phyloP scores from a whole-genome alignment of 1,139 yeast species.

The Suhomyces bribrorum region DNA sequence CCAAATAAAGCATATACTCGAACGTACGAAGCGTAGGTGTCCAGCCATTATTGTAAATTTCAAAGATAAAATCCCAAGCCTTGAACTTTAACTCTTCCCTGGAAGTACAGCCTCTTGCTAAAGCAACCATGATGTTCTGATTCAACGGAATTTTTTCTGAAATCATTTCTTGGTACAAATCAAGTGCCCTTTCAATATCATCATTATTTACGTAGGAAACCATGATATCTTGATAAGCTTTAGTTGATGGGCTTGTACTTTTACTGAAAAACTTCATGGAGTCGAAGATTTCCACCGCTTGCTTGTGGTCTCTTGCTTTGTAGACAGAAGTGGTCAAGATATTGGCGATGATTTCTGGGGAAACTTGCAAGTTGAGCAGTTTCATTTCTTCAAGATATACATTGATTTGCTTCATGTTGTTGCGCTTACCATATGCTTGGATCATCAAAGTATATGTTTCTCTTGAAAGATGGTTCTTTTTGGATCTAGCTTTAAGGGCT shows the following conservation, averaged over 20 bases:
- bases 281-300: constrained; percentile 75
- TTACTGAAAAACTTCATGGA: constrained; percentile 79
- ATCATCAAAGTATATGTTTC: constrained; percentile 39
- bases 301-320: constrained; percentile 51
- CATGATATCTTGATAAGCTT: constrained; percentile 71
- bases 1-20: constrained; percentile 69
- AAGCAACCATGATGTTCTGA: constrained; percentile 56
- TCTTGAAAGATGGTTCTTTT: constrained; percentile 23
- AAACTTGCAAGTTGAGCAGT: constrained; percentile 49
- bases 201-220: constrained; percentile 61
- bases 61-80: constrained; percentile 81
- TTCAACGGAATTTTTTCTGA: constrained; percentile 28
- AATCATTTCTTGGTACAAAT: constrained; percentile 72
- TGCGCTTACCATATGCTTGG: constrained; percentile 42
- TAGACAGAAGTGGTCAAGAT: constrained; percentile 67
- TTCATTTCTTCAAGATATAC: constrained; percentile 52
- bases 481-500: constrained; percentile 16
- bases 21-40: constrained; percentile 54
- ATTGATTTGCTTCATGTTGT: constrained; percentile 34
- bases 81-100: constrained; percentile 47
- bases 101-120: constrained; percentile 75
- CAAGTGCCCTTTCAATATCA: constrained; percentile 72
- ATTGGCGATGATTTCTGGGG: constrained; percentile 59
- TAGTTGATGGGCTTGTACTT: constrained; percentile 62
- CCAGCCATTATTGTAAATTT: constrained; percentile 57